Evolutionary conservation across 2,329 filamentous ascomycete genomes (phyloP).

Genomic region (Hortaea sp.): DNA sequence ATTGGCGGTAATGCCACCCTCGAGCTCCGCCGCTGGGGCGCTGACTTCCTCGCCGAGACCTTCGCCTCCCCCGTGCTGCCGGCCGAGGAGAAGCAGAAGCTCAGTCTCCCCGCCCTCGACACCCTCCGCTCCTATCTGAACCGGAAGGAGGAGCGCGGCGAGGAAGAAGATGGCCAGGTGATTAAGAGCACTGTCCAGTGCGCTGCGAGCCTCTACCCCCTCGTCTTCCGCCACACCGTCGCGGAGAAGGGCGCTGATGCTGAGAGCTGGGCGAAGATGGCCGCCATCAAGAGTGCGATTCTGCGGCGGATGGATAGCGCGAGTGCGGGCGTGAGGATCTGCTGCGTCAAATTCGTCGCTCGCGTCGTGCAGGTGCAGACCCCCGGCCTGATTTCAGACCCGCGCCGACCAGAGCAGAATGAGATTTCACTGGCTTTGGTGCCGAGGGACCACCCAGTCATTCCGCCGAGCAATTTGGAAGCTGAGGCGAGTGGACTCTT

Average conservation of each 20-base stretch:
- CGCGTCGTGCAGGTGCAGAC: conserved; percentile 88
- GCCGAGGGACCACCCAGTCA: conserved; percentile 68
- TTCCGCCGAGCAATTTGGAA: conserved; percentile 73
- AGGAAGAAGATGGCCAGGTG: conserved; percentile 64
- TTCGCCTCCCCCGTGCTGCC: conserved; percentile 85
- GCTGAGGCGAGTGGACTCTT: conserved; percentile 86
- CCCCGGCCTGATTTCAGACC: conserved; percentile 64
- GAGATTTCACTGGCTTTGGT: conserved; percentile 84
- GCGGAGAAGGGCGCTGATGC: conserved; percentile 71
- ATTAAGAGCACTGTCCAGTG: conserved; percentile 80
- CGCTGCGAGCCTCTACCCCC: conserved; percentile 82
- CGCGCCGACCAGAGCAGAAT: conserved; percentile 67
- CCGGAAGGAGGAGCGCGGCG: conserved; percentile 40
- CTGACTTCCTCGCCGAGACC: conserved; percentile 89
- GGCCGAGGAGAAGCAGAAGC: conserved; percentile 64
- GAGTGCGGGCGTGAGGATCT: conserved; percentile 67
- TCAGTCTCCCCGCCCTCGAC: conserved; percentile 61
- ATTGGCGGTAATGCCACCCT: conserved; percentile 64
- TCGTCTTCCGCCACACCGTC: conserved; percentile 86
- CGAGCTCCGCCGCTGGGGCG: conserved; percentile 87
- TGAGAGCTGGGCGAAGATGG: conserved; percentile 73
- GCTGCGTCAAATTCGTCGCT: conserved; percentile 96
- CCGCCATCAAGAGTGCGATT: conserved; percentile 79
- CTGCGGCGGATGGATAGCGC: conserved; percentile 79
- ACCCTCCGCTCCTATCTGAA: conserved; percentile 48